Conservation (phyloP, 2,329 filamentous ascomycete genomes). For the Colletotrichum sidae region DNA sequence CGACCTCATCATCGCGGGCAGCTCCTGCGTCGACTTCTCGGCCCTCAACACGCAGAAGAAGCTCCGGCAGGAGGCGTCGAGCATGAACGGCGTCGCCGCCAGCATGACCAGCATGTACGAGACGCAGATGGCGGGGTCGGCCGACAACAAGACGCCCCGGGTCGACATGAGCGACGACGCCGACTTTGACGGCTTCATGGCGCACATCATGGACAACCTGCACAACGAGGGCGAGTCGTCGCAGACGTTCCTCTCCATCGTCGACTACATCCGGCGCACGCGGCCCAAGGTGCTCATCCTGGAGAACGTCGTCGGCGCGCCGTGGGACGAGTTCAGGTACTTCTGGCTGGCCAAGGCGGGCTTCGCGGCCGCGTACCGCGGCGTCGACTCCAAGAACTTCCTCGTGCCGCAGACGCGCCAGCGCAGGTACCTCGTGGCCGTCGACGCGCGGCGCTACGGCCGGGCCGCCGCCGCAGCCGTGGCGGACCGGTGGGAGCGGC, state of each 20-base stretch:
- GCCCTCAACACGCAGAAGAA: conserved; percentile 64
- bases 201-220: conserved; percentile 60
- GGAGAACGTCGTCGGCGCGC: conserved; percentile 75
- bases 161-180: conserved; percentile 7
- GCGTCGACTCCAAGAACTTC: conserved; percentile 76
- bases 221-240: conserved; percentile 74
- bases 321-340: conserved; percentile 66
- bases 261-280: conserved; percentile 65
- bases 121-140: conserved; percentile 43
- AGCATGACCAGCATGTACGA: conserved; percentile 51
- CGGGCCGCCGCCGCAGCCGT: conserved; percentile 46
- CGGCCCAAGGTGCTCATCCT: conserved; percentile 74
- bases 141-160: no score
- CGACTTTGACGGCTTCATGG: neutral
- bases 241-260: conserved; percentile 72
- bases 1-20: conserved; percentile 78
- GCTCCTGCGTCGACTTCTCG: conserved; percentile 82
- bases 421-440: conserved; percentile 69
- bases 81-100: conserved; percentile 62
- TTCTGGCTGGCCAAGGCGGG: conserved; percentile 56
- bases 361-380: conserved; percentile 64
- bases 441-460: conserved; percentile 55
- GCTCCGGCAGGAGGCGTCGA: conserved; percentile 57
- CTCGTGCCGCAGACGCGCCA: conserved; percentile 78
- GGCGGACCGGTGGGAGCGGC: conserved; percentile 53